A percentile compares a stretch with the other conserved stretches of the same genome.
phyloP scores from a whole-genome alignment of 306 rosid genomes.

The Betula pendula region DNA sequence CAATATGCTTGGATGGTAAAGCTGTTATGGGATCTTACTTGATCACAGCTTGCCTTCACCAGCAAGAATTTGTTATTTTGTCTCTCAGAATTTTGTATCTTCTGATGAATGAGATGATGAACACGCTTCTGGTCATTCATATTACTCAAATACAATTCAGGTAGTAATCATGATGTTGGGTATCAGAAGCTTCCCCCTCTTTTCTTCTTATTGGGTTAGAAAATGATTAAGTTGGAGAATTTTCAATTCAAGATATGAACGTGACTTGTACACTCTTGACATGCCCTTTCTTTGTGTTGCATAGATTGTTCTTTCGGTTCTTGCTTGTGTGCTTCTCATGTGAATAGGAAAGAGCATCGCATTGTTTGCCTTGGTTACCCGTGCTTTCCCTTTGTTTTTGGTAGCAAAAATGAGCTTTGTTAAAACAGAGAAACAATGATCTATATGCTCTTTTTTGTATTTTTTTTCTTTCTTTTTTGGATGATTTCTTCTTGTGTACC shows the following conservation, averaged over 20 bases:
- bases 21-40: neutral
- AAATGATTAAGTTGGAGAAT: neutral
- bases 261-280: neutral
- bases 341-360: neutral
- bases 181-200: neutral
- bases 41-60: neutral
- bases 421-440: neutral
- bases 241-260: neutral
- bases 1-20: neutral
- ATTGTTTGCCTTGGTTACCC: neutral
- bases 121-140: neutral
- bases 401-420: neutral
- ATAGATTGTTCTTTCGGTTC: neutral
- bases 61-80: neutral
- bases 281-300: neutral
- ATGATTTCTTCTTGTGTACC: no score
- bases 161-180: neutral
- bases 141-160: neutral
- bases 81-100: neutral
- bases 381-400: neutral
- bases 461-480: no score
- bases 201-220: neutral
- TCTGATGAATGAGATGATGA: conserved; percentile 10
- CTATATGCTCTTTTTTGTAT: no score
- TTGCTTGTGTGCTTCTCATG: neutral